Percentiles rank a stretch among this genome's conserved stretches.
These are phyloP conservation scores for Boletales sp. DNA, from an alignment of 768 basidiomycete genomes.

Conservation along the genomic window DNA sequence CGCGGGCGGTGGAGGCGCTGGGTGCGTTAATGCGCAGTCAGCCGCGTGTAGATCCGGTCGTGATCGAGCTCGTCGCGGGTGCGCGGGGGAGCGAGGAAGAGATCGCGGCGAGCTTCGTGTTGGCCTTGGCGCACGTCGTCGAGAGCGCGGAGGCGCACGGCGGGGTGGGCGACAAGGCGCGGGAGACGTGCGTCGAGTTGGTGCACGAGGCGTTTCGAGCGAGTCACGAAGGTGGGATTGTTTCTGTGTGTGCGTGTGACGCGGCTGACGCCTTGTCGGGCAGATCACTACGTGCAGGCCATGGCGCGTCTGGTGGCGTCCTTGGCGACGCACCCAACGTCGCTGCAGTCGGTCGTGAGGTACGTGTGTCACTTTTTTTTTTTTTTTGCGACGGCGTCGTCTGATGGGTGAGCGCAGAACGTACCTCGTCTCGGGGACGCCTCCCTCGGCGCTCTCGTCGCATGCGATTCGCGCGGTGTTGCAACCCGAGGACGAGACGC, in stretches of 20 bases:
- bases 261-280: not conserved
- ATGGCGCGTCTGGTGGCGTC: constrained; percentile 61
- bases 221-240: constrained; percentile 52
- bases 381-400: not conserved
- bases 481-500: constrained; percentile 41
- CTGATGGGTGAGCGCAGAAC: constrained; percentile 35
- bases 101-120: constrained; percentile 70
- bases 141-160: constrained; percentile 52
- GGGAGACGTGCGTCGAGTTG: constrained; percentile 70
- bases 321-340: constrained; percentile 57
- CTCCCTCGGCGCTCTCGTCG: constrained; percentile 59
- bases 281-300: constrained; percentile 70
- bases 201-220: constrained; percentile 77
- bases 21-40: constrained; percentile 89
- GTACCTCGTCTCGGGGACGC: constrained; percentile 65
- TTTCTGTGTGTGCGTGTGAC: not conserved
- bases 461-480: constrained; percentile 59
- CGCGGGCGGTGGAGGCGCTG: constrained; percentile 77
- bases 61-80: constrained; percentile 77
- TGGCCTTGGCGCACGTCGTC: constrained; percentile 75
- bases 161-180: constrained; percentile 74
- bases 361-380: constrained; percentile 33
- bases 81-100: constrained; percentile 61
- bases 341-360: constrained; percentile 66
- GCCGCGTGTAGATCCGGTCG: constrained; percentile 88